Percentiles rank a stretch among this genome's conserved stretches.
These are phyloP conservation scores for Lachnellula hyalina DNA, from an alignment of 2,329 filamentous ascomycete genomes.

Conservation along the genomic window DNA sequence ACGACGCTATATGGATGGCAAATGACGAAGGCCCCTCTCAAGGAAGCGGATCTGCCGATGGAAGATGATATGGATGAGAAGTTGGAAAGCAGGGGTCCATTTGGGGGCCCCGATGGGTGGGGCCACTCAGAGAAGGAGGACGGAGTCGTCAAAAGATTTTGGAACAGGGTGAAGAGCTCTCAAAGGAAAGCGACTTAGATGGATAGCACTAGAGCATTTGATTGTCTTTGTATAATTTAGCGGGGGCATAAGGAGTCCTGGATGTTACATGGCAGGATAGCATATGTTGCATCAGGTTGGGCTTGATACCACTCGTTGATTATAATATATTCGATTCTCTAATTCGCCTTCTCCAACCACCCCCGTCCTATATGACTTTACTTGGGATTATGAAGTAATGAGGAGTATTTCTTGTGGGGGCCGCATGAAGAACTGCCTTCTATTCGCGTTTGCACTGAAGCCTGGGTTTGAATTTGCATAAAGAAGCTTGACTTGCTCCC, in stretches of 20 bases:
- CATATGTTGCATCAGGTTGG: conserved; percentile 12
- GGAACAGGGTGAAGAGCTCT: conserved; percentile 49
- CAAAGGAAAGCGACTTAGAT: conserved; percentile 17
- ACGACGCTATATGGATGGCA: conserved; percentile 69
- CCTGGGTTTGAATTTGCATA: no score
- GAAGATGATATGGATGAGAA: conserved; percentile 53
- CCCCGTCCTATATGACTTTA: no score
- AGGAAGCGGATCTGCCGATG: conserved; percentile 49
- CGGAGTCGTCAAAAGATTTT: conserved; percentile 57
- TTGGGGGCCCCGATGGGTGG: conserved; percentile 35
- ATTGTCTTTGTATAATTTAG: conserved; percentile 1
- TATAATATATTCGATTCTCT: conserved; percentile 2
- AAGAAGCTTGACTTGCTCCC: no score
- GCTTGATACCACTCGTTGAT: conserved; percentile 18
- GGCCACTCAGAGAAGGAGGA: conserved; percentile 42
- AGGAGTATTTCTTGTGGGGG: no score
- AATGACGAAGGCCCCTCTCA: conserved; percentile 31
- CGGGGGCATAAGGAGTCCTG: background rate
- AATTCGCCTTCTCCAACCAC: no score
- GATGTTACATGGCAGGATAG: conserved; percentile 4
- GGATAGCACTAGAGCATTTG: background rate
- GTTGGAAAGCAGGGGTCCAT: conserved; percentile 35
- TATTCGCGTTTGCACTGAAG: no score
- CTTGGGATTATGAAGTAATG: no score
- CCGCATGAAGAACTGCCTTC: no score